Evolutionary conservation across 2,329 filamentous ascomycete species (phyloP).

Genomic region (Fusarium brevicatenulatum): DNA sequence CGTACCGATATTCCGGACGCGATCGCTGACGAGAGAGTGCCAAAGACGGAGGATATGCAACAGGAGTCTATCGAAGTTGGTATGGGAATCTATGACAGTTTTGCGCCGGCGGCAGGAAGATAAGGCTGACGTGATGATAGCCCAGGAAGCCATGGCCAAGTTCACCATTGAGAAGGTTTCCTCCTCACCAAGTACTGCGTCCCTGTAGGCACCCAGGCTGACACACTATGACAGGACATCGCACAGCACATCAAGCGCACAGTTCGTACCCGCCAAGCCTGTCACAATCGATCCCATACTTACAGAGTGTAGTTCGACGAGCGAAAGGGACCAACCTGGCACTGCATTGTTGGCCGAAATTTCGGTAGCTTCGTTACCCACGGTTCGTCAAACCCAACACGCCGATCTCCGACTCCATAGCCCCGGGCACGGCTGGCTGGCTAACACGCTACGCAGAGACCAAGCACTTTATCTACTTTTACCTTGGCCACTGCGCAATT

Average conservation of each 20-base stretch:
- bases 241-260: slow-evolving; percentile 96
- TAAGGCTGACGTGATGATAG: slow-evolving; percentile 52
- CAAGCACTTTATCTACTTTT: slow-evolving; percentile 99
- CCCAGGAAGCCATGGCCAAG: slow-evolving; percentile 71
- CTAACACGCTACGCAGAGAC: slow-evolving; percentile 73
- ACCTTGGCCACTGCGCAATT: slow-evolving; percentile 97
- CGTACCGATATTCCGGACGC: slow-evolving; percentile 14
- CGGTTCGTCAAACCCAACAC: slow-evolving; percentile 66
- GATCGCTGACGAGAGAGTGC: slow-evolving; percentile 45
- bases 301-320: slow-evolving; percentile 80
- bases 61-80: slow-evolving; percentile 94
- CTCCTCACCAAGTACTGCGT: slow-evolving; percentile 12
- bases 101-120: slow-evolving; percentile 3
- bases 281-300: slow-evolving; percentile 21
- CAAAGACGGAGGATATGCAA: slow-evolving; percentile 95
- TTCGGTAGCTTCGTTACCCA: slow-evolving; percentile 99
- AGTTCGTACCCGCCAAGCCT: slow-evolving; percentile 56
- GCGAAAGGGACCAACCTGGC: slow-evolving; percentile 97
- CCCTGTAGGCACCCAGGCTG: slow-evolving; percentile 5
- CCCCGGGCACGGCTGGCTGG: background rate
- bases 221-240: slow-evolving; percentile 75
- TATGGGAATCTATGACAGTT: slow-evolving; percentile 59
- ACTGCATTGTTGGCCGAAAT: slow-evolving; percentile 98
- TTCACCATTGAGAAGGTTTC: slow-evolving; percentile 70
- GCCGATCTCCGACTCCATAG: slow-evolving; percentile 5